A percentile compares a stretch with the other conserved stretches of the same genome.
phyloP scores from a whole-genome alignment of 345 rosid genomes.

The Moricandia arvensis region DNA sequence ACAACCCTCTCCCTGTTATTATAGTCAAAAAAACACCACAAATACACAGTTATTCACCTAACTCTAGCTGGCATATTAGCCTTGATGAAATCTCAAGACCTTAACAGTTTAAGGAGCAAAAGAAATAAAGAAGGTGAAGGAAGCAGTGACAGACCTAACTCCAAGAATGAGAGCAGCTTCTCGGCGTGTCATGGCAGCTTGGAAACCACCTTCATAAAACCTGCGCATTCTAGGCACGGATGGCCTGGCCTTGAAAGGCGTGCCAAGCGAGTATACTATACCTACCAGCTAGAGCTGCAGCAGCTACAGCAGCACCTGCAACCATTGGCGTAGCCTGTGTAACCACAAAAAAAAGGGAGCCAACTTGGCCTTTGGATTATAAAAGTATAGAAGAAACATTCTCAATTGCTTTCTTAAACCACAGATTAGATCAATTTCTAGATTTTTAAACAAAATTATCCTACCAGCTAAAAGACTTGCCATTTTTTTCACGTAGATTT shows the following conservation, averaged over 20 bases:
- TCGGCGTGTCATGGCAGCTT: slow-evolving; percentile 63
- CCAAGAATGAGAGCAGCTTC: slow-evolving; percentile 93
- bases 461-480: slow-evolving; percentile 17
- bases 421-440: not conserved
- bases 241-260: slow-evolving; percentile 75
- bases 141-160: slow-evolving; percentile 49
- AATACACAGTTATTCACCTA: not conserved
- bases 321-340: slow-evolving; percentile 68
- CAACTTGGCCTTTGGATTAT: not conserved
- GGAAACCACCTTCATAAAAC: slow-evolving; percentile 88
- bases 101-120: not conserved
- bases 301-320: slow-evolving; percentile 67
- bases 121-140: too few relatives aligned
- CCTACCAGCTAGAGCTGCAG: slow-evolving; percentile 78
- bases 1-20: slow-evolving; percentile 58
- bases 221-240: slow-evolving; percentile 50
- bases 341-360: not conserved
- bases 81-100: not conserved
- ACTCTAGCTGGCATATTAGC: not conserved
- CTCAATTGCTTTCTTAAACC: not conserved
- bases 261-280: slow-evolving; percentile 88
- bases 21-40: not conserved
- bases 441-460: not conserved
- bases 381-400: slow-evolving; percentile 12
- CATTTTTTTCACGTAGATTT: slow-evolving; percentile 20